Evolutionary conservation across 306 rosid genomes (phyloP), one percentile per base, ranked within the genome.

Genomic region (Castanea crenata): DNA sequence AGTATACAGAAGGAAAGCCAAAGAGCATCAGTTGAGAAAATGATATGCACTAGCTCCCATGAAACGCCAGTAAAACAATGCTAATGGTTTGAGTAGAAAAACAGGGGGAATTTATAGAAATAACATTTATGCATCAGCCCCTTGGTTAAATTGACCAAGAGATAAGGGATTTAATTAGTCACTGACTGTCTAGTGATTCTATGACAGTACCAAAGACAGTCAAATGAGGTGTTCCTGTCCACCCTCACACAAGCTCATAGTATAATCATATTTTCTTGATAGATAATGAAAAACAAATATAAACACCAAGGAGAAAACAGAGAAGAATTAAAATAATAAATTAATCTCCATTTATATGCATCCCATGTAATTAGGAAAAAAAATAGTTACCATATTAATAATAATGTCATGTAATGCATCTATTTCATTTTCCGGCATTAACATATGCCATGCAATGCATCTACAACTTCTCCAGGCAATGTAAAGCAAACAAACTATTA

Each of bases 81-180:
- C 62, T 61, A 75, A 72, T 23, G 58, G 41, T 61, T 61, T 59
- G 78, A 70, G 63, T 31, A 69, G 62, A 16, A 64, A 73, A 32
- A 34, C 14, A 0, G 27, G 54, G 55, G 34, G 75, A 56, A 52
- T 32, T 35, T 13, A 32, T 55, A 68, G 38, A 56, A 16, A 54
- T 54, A 68, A 56, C 35, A 62, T 19, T 9, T 55, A 55, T 34
- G 15, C 44, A 1, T 10, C 64, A 61, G 8, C 64, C 52, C 38
- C 83, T 25, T 20, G 31, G 61, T 19, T 55, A 64, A 25, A 55
- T 3, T 34, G 59, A 51, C 18, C 31, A 67, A 15, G 63, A 19
- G 21, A 73, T 18, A 11, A 73, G 16, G 21, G 49, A 55, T 12
- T 21, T 34, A 67, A 41, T 7, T 20, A 51, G 34, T 10, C 27